Conservation (phyloP, 169 alveolate genomes). For the Perkinsus olseni region DNA sequence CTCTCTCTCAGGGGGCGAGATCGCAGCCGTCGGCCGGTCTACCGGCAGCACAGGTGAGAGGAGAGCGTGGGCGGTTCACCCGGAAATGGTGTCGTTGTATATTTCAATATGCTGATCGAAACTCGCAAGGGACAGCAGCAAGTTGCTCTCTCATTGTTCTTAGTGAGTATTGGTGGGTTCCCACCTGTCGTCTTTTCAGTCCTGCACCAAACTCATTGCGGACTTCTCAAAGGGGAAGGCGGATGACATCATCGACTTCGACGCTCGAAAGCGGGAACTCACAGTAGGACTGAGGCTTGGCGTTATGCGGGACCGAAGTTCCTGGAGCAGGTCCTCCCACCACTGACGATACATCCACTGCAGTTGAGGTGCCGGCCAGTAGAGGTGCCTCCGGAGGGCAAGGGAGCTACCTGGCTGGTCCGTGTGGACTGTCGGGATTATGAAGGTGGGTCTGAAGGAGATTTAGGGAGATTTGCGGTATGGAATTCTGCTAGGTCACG, state of each 20-base stretch:
- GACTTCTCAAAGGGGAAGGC: background rate
- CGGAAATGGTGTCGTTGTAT: no score
- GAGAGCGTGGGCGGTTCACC: no score
- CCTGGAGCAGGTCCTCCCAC: background rate
- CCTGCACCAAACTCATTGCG: background rate
- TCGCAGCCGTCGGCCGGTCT: no score
- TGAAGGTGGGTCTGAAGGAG: background rate
- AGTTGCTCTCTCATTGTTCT: no score
- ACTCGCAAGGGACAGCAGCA: no score
- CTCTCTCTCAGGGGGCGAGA: no score
- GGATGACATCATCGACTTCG: background rate
- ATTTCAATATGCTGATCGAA: no score
- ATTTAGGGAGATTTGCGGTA: no score
- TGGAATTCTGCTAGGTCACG: background rate
- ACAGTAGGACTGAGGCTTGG: background rate
- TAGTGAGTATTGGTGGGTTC: no score
- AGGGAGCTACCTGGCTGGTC: background rate
- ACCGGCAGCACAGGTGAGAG: no score
- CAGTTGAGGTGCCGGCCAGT: background rate
- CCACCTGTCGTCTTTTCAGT: background rate
- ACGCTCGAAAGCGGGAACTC: background rate
- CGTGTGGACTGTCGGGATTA: background rate
- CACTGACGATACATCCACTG: background rate
- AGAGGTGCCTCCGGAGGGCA: background rate
- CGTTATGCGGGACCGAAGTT: background rate